phyloP scores from a whole-genome alignment of 2,329 filamentous ascomycete species.

The Trichoderma simmonsii region DNA sequence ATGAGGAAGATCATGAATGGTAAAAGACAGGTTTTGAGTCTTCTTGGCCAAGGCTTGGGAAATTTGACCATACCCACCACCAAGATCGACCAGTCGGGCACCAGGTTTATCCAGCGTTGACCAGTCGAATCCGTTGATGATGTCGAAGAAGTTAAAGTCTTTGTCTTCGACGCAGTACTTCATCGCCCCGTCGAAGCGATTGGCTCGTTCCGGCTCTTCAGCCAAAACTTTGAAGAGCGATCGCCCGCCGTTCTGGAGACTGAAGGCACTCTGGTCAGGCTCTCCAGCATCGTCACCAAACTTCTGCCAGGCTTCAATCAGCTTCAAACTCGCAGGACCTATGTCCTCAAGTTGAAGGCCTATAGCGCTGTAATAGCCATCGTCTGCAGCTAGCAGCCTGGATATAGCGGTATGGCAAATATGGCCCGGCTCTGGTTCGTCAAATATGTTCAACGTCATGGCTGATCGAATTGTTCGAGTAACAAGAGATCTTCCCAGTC shows the following conservation, averaged over 20 bases:
- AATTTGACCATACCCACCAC: neutral
- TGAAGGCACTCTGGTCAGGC: neutral
- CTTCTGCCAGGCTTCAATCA: neutral
- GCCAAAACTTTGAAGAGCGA: neutral
- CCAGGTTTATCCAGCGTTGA: neutral
- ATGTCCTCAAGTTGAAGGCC: neutral
- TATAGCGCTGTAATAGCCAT: neutral
- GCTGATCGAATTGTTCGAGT: neutral
- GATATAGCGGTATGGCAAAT: neutral
- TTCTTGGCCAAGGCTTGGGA: neutral
- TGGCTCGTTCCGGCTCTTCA: neutral
- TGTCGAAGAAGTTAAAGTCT: neutral
- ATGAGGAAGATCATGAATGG: neutral
- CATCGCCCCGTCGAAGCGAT: neutral
- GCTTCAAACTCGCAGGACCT: neutral
- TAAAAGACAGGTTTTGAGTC: neutral
- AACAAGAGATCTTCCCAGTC: neutral
- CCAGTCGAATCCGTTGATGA: neutral
- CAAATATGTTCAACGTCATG: neutral
- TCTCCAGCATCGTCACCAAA: neutral
- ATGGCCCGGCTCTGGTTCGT: neutral
- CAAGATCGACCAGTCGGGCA: neutral
- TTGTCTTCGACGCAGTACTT: neutral
- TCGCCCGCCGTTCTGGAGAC: neutral
- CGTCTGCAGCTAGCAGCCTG: neutral